Percentiles rank a stretch among this genome's conserved stretches.
Conservation (phyloP, 129 eudicot species). For the Centaurea solstitialis region DNA sequence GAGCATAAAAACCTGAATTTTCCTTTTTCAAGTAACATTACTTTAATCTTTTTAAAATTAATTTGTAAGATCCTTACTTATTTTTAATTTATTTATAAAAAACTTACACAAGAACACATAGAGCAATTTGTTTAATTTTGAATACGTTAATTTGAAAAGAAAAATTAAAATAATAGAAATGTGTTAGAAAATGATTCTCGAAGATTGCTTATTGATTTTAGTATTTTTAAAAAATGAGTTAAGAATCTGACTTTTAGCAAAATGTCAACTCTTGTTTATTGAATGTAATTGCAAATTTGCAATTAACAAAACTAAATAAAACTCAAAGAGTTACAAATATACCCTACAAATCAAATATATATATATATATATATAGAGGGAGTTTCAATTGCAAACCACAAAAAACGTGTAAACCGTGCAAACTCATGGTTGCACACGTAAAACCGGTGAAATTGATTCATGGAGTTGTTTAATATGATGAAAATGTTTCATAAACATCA, state of each 20-base stretch:
- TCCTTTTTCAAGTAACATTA: neutral
- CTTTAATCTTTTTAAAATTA: neutral
- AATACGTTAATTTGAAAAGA: neutral
- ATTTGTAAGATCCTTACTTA: neutral
- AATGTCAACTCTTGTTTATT: constrained; percentile 31
- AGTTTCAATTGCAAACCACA: too few species aligned
- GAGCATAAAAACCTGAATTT: neutral
- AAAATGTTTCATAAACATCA: too few species aligned
- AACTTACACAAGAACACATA: neutral
- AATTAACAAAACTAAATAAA: neutral
- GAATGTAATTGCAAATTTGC: neutral
- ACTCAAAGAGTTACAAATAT: neutral
- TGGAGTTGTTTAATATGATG: too few species aligned
- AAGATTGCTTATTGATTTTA: constrained; percentile 4
- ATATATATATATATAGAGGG: too few species aligned
- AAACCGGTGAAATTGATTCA: too few species aligned
- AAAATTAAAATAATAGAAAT: neutral
- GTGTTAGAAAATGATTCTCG: neutral
- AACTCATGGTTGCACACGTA: too few species aligned
- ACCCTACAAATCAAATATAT: neutral
- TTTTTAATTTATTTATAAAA: neutral
- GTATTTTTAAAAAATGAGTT: neutral
- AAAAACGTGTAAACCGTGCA: too few species aligned
- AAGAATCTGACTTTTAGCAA: constrained; percentile 18
- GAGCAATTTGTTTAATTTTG: neutral